A percentile compares a stretch with the other conserved stretches of the same genome.
Evolutionary conservation across 2,329 filamentous ascomycete species (phyloP).

Genomic region (Basipetospora chlamydospora): DNA sequence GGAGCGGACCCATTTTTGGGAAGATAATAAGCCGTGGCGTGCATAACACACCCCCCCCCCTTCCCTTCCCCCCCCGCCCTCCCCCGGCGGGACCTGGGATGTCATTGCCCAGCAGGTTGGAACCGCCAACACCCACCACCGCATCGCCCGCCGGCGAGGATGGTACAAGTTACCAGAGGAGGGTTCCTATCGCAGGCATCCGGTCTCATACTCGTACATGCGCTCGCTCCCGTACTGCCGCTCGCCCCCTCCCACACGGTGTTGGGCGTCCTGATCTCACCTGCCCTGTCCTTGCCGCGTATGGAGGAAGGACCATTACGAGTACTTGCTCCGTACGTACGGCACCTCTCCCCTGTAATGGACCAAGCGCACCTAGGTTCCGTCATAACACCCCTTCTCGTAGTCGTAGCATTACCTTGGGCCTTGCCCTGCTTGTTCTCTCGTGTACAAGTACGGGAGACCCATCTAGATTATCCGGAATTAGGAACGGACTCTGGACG

Average conservation of each 20-base stretch:
- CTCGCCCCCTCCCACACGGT: no score
- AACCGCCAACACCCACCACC: constrained; percentile 5
- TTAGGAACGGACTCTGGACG: background rate
- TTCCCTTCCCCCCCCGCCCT: no score
- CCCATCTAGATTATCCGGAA: constrained; percentile 6
- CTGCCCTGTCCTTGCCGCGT: background rate
- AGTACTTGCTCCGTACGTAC: no score
- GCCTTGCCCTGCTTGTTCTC: no score
- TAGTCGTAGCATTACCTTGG: background rate
- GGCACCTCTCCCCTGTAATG: no score
- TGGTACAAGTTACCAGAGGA: no score
- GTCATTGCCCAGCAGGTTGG: constrained; percentile 3
- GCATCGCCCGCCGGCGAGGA: constrained; percentile 1
- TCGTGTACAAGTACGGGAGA: no score
- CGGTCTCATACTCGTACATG: background rate
- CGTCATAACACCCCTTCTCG: background rate
- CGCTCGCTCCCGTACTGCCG: no score
- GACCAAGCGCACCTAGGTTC: no score
- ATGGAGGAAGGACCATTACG: no score
- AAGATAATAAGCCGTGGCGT: background rate
- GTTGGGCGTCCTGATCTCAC: background rate
- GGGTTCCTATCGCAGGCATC: no score
- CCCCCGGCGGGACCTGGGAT: constrained; percentile 4
- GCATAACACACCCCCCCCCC: constrained; percentile 2
- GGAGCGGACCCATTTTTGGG: no score